phyloP scores from a whole-genome alignment of 2,329 filamentous ascomycete genomes.

The Phoma sp. region DNA sequence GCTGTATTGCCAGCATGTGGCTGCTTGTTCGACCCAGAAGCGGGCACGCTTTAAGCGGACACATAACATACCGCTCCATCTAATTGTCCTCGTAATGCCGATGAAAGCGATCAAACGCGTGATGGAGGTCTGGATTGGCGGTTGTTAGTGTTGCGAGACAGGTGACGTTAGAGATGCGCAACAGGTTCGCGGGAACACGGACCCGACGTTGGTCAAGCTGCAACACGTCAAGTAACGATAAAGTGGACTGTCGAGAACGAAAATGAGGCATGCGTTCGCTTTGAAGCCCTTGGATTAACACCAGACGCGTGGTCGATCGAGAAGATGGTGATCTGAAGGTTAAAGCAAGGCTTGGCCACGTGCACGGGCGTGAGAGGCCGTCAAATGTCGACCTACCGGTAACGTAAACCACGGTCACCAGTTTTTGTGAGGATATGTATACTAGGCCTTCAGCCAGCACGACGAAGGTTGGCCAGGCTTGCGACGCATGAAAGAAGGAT shows the following conservation, averaged over 20 bases:
- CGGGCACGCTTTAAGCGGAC: conserved; percentile 31
- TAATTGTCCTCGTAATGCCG: conserved; percentile 30
- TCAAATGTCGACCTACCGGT: neutral
- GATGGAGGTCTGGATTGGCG: conserved; percentile 27
- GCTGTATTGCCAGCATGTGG: conserved; percentile 36
- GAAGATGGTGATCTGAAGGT: neutral
- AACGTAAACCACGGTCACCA: neutral
- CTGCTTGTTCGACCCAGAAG: conserved; percentile 20
- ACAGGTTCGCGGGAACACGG: conserved; percentile 34
- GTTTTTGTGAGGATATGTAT: too few relatives aligned
- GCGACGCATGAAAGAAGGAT: too few relatives aligned
- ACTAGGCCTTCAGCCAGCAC: too few relatives aligned
- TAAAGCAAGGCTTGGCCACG: conserved; percentile 3
- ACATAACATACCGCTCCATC: conserved; percentile 21
- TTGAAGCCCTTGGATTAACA: conserved; percentile 10
- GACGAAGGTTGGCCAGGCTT: too few relatives aligned
- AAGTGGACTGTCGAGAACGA: conserved; percentile 20
- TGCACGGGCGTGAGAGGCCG: neutral
- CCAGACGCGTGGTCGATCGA: conserved; percentile 8
- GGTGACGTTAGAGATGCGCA: conserved; percentile 39
- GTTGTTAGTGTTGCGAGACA: conserved; percentile 31
- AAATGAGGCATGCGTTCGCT: conserved; percentile 1
- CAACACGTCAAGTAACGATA: conserved; percentile 26
- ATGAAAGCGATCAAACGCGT: conserved; percentile 21
- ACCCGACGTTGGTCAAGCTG: conserved; percentile 16